Conservation (phyloP, 192 early-diverging fungal genomes). For the Coemansia sp. region DNA sequence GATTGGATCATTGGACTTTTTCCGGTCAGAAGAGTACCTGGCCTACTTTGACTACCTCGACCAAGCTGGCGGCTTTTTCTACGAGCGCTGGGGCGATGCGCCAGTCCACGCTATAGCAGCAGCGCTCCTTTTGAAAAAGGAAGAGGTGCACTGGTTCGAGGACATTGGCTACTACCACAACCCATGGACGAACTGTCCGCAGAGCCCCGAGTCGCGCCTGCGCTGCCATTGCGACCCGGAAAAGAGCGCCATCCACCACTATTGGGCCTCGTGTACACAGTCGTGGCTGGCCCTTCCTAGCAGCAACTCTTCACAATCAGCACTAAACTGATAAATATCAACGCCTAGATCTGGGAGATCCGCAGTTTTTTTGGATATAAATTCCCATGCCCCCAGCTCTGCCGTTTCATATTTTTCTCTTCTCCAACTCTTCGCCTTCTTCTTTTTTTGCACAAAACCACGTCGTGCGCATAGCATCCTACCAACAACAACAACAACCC, state of each 20-base stretch:
- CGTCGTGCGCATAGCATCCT: background rate
- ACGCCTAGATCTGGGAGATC: background rate
- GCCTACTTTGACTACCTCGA: slow-evolving; percentile 67
- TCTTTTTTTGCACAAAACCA: background rate
- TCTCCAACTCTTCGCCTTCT: background rate
- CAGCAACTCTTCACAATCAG: slow-evolving; percentile 3
- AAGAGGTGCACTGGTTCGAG: slow-evolving; percentile 74
- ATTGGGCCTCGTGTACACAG: slow-evolving; percentile 54
- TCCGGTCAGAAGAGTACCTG: slow-evolving; percentile 57
- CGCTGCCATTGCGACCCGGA: slow-evolving; percentile 55
- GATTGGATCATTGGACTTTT: slow-evolving; percentile 65
- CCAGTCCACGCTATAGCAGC: slow-evolving; percentile 73
- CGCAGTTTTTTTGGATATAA: background rate
- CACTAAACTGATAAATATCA: background rate
- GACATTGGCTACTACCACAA: slow-evolving; percentile 75
- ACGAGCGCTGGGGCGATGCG: slow-evolving; percentile 66
- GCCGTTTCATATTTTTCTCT: background rate
- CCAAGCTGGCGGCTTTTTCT: slow-evolving; percentile 65
- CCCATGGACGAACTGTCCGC: slow-evolving; percentile 60
- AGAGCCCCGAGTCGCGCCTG: slow-evolving; percentile 30
- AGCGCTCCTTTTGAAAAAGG: slow-evolving; percentile 63
- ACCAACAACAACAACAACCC: background rate
- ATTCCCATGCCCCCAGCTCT: background rate
- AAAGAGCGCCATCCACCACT: slow-evolving; percentile 51
- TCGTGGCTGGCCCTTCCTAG: slow-evolving; percentile 39